Conservation (phyloP, 495 filamentous ascomycete genomes). For the Alectoria sarmentosa region DNA sequence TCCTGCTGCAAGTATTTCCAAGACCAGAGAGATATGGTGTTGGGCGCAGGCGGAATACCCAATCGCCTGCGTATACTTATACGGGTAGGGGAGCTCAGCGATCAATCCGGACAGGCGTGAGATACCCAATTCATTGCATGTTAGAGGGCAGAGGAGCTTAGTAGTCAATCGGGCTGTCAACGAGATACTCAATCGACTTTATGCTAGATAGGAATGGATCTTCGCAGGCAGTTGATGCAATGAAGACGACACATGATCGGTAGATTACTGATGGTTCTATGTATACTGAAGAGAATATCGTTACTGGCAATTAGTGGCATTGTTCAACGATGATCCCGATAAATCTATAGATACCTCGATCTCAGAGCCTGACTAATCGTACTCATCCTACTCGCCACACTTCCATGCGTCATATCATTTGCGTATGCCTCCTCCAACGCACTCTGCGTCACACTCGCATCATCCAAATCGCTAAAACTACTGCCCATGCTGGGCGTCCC, state of each 20-base stretch:
- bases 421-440: conserved; percentile 89
- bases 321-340: neutral
- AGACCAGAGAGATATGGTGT: neutral
- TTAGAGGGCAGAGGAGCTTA: neutral
- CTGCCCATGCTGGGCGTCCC: conserved; percentile 95
- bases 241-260: neutral
- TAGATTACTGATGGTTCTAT: neutral
- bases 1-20: neutral
- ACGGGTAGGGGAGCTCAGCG: neutral
- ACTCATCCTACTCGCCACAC: conserved; percentile 84
- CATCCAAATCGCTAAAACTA: conserved; percentile 95
- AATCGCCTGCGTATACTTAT: no score
- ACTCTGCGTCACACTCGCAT: conserved; percentile 89
- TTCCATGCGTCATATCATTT: conserved; percentile 80
- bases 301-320: neutral
- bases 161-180: neutral
- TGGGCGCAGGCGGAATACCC: neutral
- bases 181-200: neutral
- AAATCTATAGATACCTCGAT: conserved; percentile 25
- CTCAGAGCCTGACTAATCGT: conserved; percentile 64
- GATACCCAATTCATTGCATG: neutral
- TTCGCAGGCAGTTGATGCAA: no score
- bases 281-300: neutral
- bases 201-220: neutral
- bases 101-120: neutral